Percentiles rank a stretch among this genome's conserved stretches.
Conservation (phyloP, 352 stramenopile genomes). For the Pythium phragmitis region DNA sequence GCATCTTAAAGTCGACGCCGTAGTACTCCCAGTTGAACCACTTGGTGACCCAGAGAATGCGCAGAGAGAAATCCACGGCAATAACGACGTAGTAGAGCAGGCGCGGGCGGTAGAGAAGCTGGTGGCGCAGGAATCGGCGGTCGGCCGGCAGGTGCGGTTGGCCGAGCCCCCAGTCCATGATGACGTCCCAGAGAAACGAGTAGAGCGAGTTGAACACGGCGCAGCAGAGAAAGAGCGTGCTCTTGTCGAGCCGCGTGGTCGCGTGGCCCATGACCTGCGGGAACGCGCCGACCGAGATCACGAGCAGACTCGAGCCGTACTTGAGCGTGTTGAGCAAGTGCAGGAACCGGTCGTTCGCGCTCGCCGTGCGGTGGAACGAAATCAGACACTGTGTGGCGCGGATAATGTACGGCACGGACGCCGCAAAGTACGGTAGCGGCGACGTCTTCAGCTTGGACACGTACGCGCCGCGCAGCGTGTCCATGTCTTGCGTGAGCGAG, state of each 20-base stretch:
- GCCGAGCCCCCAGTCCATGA: slow-evolving; percentile 96
- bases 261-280: slow-evolving; percentile 63
- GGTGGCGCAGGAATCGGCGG: slow-evolving; percentile 58
- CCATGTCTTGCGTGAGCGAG: slow-evolving; percentile 46
- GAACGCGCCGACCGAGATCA: slow-evolving; percentile 76
- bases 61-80: slow-evolving; percentile 89
- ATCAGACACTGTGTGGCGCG: slow-evolving; percentile 79
- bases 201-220: slow-evolving; percentile 94
- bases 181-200: slow-evolving; percentile 96
- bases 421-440: slow-evolving; percentile 66
- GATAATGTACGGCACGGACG: slow-evolving; percentile 77
- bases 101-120: slow-evolving; percentile 57
- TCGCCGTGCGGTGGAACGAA: slow-evolving; percentile 72
- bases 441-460: slow-evolving; percentile 73
- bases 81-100: slow-evolving; percentile 93
- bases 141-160: slow-evolving; percentile 51
- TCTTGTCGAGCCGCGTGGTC: slow-evolving; percentile 38
- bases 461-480: slow-evolving; percentile 52
- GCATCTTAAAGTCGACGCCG: slow-evolving; percentile 78
- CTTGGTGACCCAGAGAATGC: slow-evolving; percentile 95
- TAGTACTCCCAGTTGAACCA: slow-evolving; percentile 80
- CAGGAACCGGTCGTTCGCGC: slow-evolving; percentile 71
- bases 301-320: slow-evolving; percentile 77
- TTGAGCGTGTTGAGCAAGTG: slow-evolving; percentile 87
- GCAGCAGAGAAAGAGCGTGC: slow-evolving; percentile 72